A percentile compares a stretch with the other conserved stretches of the same genome.
Evolutionary conservation across 129 eudicot genomes (phyloP).

Genomic region (Artemisia annua): DNA sequence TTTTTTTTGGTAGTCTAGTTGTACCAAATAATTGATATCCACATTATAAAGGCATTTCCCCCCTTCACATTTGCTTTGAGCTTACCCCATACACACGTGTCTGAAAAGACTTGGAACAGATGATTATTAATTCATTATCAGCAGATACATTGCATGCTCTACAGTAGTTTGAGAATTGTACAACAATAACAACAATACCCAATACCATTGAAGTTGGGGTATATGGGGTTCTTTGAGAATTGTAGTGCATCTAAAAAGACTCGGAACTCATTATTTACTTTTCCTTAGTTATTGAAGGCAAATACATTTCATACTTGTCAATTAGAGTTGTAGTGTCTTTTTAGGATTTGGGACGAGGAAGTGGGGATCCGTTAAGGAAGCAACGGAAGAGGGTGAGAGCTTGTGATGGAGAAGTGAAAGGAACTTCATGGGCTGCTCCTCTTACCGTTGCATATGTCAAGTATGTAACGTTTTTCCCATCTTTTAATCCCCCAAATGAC

Average conservation of each 20-base stretch:
- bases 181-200: too few relatives aligned
- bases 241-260: too few relatives aligned
- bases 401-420: slow-evolving; percentile 33
- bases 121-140: neutral
- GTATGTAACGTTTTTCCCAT: slow-evolving; percentile 31
- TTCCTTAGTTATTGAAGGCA: neutral
- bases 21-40: neutral
- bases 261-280: too few relatives aligned
- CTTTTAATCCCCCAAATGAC: slow-evolving; percentile 33
- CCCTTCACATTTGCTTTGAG: neutral
- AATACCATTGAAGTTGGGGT: too few relatives aligned
- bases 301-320: neutral
- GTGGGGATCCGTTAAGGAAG: slow-evolving; percentile 34
- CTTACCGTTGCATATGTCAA: slow-evolving; percentile 31
- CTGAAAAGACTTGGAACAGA: neutral
- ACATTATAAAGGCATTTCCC: neutral
- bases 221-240: too few relatives aligned
- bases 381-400: slow-evolving; percentile 33
- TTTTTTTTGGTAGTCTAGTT: slow-evolving; percentile 4
- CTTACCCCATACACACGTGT: neutral
- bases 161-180: too few relatives aligned
- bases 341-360: slow-evolving; percentile 33
- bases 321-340: neutral
- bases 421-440: slow-evolving; percentile 41
- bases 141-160: too few relatives aligned